Evolutionary conservation across 805 yeast species (phyloP).

Genomic region (Kodamaea hsintzibuensis): DNA sequence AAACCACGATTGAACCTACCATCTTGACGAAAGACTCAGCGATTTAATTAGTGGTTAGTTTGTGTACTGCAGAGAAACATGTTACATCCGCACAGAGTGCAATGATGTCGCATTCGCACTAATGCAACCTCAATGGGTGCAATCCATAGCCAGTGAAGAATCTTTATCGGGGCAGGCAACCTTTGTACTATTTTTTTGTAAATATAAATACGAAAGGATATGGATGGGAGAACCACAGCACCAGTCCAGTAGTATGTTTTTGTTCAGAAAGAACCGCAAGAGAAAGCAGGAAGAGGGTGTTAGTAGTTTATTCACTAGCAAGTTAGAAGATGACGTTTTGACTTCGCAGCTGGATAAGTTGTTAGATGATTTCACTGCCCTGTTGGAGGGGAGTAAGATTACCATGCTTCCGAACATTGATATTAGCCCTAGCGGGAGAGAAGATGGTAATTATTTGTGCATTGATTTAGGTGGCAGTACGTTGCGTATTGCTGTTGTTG

Average conservation of each 20-base stretch:
- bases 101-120: neutral
- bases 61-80: neutral
- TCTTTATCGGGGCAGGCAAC: neutral
- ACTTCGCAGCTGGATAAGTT: constrained; percentile 12
- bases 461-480: constrained; percentile 64
- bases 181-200: neutral
- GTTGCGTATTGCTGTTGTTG: constrained; percentile 42
- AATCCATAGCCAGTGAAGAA: neutral
- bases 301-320: constrained; percentile 9
- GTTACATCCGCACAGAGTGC: neutral
- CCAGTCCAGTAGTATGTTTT: constrained; percentile 1
- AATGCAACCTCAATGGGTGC: neutral
- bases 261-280: constrained; percentile 7
- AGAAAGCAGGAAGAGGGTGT: constrained; percentile 3
- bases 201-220: constrained; percentile 3
- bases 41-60: neutral
- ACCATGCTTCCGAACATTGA: constrained; percentile 44
- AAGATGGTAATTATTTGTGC: constrained; percentile 41
- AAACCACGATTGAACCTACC: neutral
- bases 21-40: too few relatives aligned
- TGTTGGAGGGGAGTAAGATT: constrained; percentile 29
- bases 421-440: constrained; percentile 38
- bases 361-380: constrained; percentile 28
- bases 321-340: constrained; percentile 11
- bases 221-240: neutral